Conservation (phyloP, 2,329 filamentous ascomycete genomes). For the Ascochyta pisi region DNA sequence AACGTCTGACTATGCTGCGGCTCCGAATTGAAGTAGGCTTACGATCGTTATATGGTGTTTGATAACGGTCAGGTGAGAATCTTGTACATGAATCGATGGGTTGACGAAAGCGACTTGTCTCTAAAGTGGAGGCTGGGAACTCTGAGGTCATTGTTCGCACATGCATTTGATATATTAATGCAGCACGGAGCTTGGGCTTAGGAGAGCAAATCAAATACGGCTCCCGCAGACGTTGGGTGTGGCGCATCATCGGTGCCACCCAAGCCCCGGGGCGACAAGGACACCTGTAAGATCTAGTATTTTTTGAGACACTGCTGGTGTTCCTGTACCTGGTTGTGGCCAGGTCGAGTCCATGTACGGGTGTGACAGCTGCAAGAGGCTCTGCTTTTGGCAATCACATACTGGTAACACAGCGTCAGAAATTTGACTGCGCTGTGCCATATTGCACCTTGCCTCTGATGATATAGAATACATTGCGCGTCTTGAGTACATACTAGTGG, state of each 20-base stretch:
- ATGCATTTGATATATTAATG: slow-evolving; percentile 8
- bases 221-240: slow-evolving; percentile 59
- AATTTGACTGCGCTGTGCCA: slow-evolving; percentile 3
- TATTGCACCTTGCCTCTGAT: neutral
- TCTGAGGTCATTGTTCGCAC: neutral
- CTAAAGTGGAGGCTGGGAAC: slow-evolving; percentile 10
- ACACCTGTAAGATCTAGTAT: slow-evolving; percentile 29
- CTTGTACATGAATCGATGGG: slow-evolving; percentile 13
- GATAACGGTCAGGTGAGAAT: slow-evolving; percentile 2
- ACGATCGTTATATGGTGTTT: slow-evolving; percentile 5
- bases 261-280: slow-evolving; percentile 64
- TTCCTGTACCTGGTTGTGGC: slow-evolving; percentile 9
- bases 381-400: slow-evolving; percentile 14
- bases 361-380: slow-evolving; percentile 20
- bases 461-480: neutral
- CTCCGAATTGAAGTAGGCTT: slow-evolving; percentile 7
- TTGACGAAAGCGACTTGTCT: slow-evolving; percentile 4
- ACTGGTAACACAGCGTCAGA: slow-evolving; percentile 6
- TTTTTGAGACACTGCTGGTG: slow-evolving; percentile 25
- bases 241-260: slow-evolving; percentile 9
- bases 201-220: slow-evolving; percentile 15
- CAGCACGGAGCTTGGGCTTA: slow-evolving; percentile 6
- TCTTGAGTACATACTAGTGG: slow-evolving; percentile 8
- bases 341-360: slow-evolving; percentile 17
- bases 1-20: slow-evolving; percentile 35